These are phyloP conservation scores for Beauveria rudraprayagi DNA, from an alignment of 2,329 filamentous ascomycete species.

Conservation along the genomic window DNA sequence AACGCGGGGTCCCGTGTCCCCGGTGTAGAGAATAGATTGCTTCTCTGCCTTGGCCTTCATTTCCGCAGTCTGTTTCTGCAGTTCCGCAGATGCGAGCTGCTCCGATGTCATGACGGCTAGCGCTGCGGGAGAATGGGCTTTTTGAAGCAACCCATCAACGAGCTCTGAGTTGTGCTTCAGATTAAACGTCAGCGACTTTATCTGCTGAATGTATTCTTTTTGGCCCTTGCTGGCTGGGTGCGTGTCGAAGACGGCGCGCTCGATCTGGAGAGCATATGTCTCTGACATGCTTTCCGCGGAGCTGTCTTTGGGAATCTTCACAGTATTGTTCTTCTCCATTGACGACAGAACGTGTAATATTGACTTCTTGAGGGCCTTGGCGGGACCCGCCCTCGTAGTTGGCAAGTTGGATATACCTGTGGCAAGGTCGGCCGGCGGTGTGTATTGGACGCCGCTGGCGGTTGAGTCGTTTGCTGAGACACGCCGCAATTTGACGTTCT, in stretches of 20 bases:
- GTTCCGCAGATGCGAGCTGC: conserved; percentile 86
- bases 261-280: conserved; percentile 68
- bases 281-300: conserved; percentile 58
- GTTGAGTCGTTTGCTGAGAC: conserved; percentile 41
- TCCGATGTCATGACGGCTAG: conserved; percentile 83
- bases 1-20: conserved; percentile 64
- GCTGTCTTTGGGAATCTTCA: conserved; percentile 54
- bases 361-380: conserved; percentile 61
- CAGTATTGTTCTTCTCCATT: conserved; percentile 58
- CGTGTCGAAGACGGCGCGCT: conserved; percentile 57
- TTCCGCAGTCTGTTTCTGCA: conserved; percentile 67
- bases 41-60: conserved; percentile 74
- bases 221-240: conserved; percentile 39
- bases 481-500: conserved; percentile 43
- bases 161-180: conserved; percentile 81
- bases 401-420: conserved; percentile 48
- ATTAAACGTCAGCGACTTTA: conserved; percentile 74
- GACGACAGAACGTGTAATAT: conserved; percentile 58
- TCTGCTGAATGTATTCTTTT: conserved; percentile 51
- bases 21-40: conserved; percentile 74
- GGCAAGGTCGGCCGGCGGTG: conserved; percentile 43
- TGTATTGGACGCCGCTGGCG: conserved; percentile 33
- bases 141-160: conserved; percentile 64
- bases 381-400: conserved; percentile 57
- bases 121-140: conserved; percentile 61